Base-by-base conservation (phyloP, 225 moss, liverwort and hornwort genomes). In the Straminergon stramineum region DNA sequence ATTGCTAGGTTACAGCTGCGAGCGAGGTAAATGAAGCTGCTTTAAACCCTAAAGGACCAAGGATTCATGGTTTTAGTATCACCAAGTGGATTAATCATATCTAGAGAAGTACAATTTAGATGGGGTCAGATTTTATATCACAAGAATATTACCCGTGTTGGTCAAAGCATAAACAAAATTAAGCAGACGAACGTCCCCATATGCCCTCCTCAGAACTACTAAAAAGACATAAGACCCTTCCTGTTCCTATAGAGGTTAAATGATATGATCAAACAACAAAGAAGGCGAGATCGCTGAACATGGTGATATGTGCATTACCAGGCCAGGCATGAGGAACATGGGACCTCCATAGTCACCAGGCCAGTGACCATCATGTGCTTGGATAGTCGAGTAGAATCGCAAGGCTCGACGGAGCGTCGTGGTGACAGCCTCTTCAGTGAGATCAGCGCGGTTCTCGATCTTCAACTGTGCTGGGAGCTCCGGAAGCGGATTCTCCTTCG, bases 321-420 rank as follows among this genome's bases (percentile, higher is more conserved):
- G 93, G 85, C 97, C 97, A 84, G 99, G 99, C 94, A 99, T 93
- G 41, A 99, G 96, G 85, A 99, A 99, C 99, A 99, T 97, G 26
- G 99, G 99, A 65, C 99, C 99, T 57, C 96, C 99, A 90, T 99
- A 99, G 81, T 99, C 99, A 84, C 96, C 97, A 62, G 95, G 94
- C 99, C 97, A 99, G 84, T 97, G 97, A 61, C 99, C 99, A 87
- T 97, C 97, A 86, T 95, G 95, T 43, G 97, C 96, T 90, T 99
- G 97, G 63, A 97, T 90, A 39, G 96, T 97, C 83, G 96, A 95
- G 91, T 96, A 99, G 89, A 96, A 99, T 75, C 97, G 94, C 73
- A 97, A 51, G 22, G 94, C 92, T 81, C 99, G 94, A 67, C 91
- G 93, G 69, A 99, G 93, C 45, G 97, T 95, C 52, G 91, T 91